Conservation (phyloP, 345 rosid species). For the Leavenworthia alabamica region DNA sequence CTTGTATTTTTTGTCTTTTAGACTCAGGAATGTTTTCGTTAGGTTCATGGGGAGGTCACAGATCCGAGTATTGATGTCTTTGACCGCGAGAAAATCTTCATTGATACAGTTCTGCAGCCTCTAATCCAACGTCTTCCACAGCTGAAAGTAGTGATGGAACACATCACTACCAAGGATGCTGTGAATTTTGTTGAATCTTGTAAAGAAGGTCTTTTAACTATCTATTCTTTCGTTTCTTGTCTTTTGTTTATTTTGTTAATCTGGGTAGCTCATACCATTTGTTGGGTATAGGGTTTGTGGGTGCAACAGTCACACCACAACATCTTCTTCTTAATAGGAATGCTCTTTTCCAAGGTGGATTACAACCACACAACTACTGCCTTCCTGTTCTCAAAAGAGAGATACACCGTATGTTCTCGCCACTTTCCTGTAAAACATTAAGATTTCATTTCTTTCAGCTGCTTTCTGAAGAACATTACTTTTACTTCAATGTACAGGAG, state of each 20-base stretch:
- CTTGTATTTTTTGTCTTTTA: not conserved
- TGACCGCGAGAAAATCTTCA: conserved; percentile 89
- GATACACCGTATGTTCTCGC: conserved; percentile 59
- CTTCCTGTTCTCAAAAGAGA: conserved; percentile 95
- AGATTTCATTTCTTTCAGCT: not conserved
- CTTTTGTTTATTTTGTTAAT: not conserved
- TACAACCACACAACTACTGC: conserved; percentile 89
- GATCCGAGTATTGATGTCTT: conserved; percentile 71
- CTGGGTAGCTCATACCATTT: not conserved
- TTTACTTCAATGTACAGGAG: conserved; percentile 42
- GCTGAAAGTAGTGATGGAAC: conserved; percentile 87
- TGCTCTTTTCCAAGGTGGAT: conserved; percentile 88
- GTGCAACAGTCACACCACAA: conserved; percentile 94
- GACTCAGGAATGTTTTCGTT: conserved; percentile 11
- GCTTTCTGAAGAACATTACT: not conserved
- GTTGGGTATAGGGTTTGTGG: conserved; percentile 47
- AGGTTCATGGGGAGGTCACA: conserved; percentile 99
- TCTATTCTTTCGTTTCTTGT: not conserved
- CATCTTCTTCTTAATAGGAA: conserved; percentile 91
- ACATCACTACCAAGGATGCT: conserved; percentile 85
- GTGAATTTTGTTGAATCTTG: conserved; percentile 77
- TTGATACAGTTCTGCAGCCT: conserved; percentile 70
- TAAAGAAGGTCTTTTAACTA: conserved; percentile 48
- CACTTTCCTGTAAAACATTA: not conserved
- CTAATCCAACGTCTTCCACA: conserved; percentile 61